phyloP scores from a whole-genome alignment of 2,329 filamentous ascomycete species.

The Diaporthe nobilis region DNA sequence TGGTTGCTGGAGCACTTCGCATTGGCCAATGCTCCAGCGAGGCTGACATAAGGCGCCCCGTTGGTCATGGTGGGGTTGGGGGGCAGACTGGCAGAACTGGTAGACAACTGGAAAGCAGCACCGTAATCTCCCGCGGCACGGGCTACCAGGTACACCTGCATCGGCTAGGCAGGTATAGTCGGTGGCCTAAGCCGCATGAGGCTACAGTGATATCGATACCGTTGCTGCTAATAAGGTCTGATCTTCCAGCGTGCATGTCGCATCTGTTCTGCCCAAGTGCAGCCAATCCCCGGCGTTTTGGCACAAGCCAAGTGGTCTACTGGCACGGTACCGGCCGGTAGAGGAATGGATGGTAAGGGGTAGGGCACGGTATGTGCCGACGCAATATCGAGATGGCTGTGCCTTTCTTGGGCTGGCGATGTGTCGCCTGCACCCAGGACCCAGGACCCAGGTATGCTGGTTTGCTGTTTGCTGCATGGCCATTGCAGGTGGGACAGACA shows the following conservation, averaged over 20 bases:
- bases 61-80: background rate
- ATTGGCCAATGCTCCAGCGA: conserved; percentile 37
- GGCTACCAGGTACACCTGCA: background rate
- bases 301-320: background rate
- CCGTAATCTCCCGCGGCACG: conserved; percentile 15
- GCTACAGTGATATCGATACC: conserved; percentile 15
- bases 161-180: background rate
- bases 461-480: conserved; percentile 1
- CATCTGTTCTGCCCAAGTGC: conserved; percentile 2
- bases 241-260: conserved; percentile 23
- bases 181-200: background rate
- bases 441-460: background rate
- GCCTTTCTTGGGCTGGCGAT: background rate
- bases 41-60: conserved; percentile 23
- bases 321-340: background rate
- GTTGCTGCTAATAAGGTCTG: conserved; percentile 22
- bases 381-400: background rate
- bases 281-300: conserved; percentile 5
- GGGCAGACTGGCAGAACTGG: background rate
- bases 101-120: background rate
- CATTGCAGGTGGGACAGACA: conserved; percentile 29
- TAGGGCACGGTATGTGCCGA: background rate
- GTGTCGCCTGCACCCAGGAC: background rate
- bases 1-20: background rate
- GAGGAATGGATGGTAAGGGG: background rate